These are phyloP conservation scores for Leccinellum luteum DNA, from an alignment of 768 basidiomycete genomes.

Conservation along the genomic window DNA sequence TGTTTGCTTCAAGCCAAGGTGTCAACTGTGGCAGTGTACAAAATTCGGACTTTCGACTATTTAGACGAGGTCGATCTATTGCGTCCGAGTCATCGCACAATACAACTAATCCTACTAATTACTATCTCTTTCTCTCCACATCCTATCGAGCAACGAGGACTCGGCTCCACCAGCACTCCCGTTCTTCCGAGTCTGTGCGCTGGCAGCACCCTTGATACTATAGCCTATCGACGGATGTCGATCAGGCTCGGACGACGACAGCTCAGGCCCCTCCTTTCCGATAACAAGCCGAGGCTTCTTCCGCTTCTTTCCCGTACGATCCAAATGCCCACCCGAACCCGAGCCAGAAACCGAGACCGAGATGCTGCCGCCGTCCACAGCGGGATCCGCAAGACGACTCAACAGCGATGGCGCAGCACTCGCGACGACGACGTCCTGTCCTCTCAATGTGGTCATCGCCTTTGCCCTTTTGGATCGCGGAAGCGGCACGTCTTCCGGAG, in stretches of 20 bases:
- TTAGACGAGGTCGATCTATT: slow-evolving; percentile 5
- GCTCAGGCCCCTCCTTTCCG: slow-evolving; percentile 8
- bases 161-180: slow-evolving; percentile 10
- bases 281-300: slow-evolving; percentile 7
- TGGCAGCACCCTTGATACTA: slow-evolving; percentile 57
- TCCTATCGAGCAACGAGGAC: slow-evolving; percentile 37
- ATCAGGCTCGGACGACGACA: slow-evolving; percentile 29
- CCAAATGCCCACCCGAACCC: slow-evolving; percentile 13
- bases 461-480: slow-evolving; percentile 36
- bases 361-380: slow-evolving; percentile 10
- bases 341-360: background rate
- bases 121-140: slow-evolving; percentile 30
- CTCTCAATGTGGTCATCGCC: slow-evolving; percentile 14
- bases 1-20: background rate
- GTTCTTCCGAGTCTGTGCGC: slow-evolving; percentile 17
- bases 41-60: background rate
- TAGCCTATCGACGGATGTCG: slow-evolving; percentile 40
- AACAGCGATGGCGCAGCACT: slow-evolving; percentile 39
- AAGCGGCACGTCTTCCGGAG: slow-evolving; percentile 31
- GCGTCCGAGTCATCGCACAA: slow-evolving; percentile 3
- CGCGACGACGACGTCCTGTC: slow-evolving; percentile 21
- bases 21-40: slow-evolving; percentile 5
- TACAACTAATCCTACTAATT: slow-evolving; percentile 20
- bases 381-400: slow-evolving; percentile 37
- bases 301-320: slow-evolving; percentile 19